Percentiles rank a stretch among this genome's conserved stretches.
phyloP scores from a whole-genome alignment of 2,329 filamentous ascomycete genomes.

The Penicillium corylophilum region DNA sequence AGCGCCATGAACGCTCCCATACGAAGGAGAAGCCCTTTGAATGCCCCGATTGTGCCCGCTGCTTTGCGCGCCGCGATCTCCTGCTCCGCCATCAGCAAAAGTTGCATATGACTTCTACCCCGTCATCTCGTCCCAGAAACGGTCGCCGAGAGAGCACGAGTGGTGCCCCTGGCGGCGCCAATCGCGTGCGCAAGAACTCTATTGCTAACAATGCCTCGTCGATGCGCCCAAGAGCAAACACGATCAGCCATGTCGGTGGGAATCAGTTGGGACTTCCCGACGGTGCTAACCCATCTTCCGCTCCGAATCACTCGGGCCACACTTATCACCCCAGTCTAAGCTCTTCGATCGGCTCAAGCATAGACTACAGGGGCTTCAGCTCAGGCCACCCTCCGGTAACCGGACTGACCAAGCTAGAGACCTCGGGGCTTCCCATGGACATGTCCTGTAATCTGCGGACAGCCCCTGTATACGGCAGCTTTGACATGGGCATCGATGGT shows the following conservation, averaged over 20 bases:
- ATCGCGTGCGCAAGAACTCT: slow-evolving; percentile 88
- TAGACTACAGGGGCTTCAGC: slow-evolving; percentile 69
- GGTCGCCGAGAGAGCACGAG: slow-evolving; percentile 82
- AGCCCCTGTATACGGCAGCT: slow-evolving; percentile 69
- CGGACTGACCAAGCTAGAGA: slow-evolving; percentile 80
- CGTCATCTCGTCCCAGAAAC: slow-evolving; percentile 81
- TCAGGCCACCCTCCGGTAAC: slow-evolving; percentile 54
- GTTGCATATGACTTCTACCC: slow-evolving; percentile 87
- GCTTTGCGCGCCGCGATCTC: slow-evolving; percentile 90
- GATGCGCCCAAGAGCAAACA: slow-evolving; percentile 90
- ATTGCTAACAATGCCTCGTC: slow-evolving; percentile 62
- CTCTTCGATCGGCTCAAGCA: slow-evolving; percentile 54
- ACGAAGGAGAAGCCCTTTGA: slow-evolving; percentile 99
- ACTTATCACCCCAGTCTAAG: slow-evolving; percentile 73
- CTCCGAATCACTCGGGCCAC: slow-evolving; percentile 46
- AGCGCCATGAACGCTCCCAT: slow-evolving; percentile 95
- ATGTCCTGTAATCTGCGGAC: slow-evolving; percentile 70
- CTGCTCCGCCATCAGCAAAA: slow-evolving; percentile 97
- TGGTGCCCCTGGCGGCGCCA: slow-evolving; percentile 61
- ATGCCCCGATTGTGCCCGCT: slow-evolving; percentile 89
- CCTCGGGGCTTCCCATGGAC: slow-evolving; percentile 68
- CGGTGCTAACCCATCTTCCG: slow-evolving; percentile 27
- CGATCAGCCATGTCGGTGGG: slow-evolving; percentile 88
- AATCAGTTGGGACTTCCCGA: slow-evolving; percentile 65
- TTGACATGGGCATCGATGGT: slow-evolving; percentile 69